Base-by-base conservation (phyloP, 2,329 filamentous ascomycete species). In the Claviceps citrina region DNA sequence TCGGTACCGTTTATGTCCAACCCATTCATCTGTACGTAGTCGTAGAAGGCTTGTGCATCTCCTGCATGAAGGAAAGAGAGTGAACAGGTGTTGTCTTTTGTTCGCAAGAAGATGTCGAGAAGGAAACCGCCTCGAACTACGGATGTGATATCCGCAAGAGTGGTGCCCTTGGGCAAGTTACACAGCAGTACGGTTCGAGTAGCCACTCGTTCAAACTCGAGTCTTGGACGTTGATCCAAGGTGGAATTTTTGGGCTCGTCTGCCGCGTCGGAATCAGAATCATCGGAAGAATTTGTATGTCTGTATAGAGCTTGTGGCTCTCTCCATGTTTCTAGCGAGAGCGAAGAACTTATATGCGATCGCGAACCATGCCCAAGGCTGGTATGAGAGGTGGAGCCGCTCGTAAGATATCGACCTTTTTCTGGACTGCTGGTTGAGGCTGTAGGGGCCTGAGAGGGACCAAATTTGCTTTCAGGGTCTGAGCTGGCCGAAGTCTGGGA, bases 51-150 rank as follows among this genome's bases (percentile, higher is more conserved):
- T 22, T 62, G 58, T n/a, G 79, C 79, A 42, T 76, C 70, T 16
- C 67, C 62, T 26, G 71, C 71, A 38, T 76, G 66, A 6, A 84
- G 63, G 53, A 91, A 91, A 0, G 84, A 83, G 2, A 91, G 66
- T 31, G 68, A 71, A 4, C 75, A 81, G 33, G 63, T 64, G 25
- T 70, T 70, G 38, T 84, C 76, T 31, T 70, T 58, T 7, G 49
- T 53, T 25, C 75, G 72, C 36, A 86, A 49, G 48, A 71, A 79
- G 31, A 89, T 63, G 46, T 85, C 80, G 9, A 87, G 57, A 9
- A 93, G 50, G 46, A 72, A 66, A 1, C 84, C 84, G 19, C 84
- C 84, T 43, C 78, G 75, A 38, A 91, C 61, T 9, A 69, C 67
- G 18, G 68, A 65, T 3, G 71, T 67, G 43, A 91, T 61, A 46